Base-by-base conservation (phyloP, 306 rosid genomes). In the Glycine tomentella region DNA sequence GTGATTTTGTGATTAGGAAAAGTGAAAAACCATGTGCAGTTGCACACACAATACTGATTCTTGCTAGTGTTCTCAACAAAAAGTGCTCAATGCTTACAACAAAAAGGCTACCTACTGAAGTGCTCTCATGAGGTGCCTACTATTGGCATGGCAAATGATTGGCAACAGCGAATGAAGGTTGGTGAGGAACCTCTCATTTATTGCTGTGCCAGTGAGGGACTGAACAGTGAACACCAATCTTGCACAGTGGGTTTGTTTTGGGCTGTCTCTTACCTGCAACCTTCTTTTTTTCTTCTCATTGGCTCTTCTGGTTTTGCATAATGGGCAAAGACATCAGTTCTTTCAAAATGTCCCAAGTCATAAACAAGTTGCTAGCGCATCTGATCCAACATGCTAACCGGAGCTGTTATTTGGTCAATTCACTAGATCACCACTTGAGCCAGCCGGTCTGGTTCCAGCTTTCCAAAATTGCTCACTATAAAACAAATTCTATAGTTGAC, bases 401-500 rank as follows among this genome's bases (percentile, higher is more conserved):
- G 61, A 55, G 31, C 61, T 6, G 10, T 15, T 15, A 55, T 15
- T 55, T 55, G 61, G 61, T 55, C 61, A 55, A 15, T 55, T 55
- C 61, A 55, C 31, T 55, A 55, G 9, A 55, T 55, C 31, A 15
- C 3, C 10, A 15, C 10, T 55, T 55, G 31, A 55, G 16, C 61
- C 31, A 7, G 61, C 14, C 5, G 31, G 40, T 36, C 40, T 55
- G 61, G 10, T 15, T 55, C 25, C 31, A 55, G 4, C 7, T 53
- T 53, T 15, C 9, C 13, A 13, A 51, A 51, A 13, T n/a, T 53
- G 59, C 25, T n/a, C n/a, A n/a, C 9, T 53, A n/a, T 4, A n/a
- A 4, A 49, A 63, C 8, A 76, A 75, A 63, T 50, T 33, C 72
- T 63, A 9, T 13, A 65, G 61, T 65, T 53, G 44, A 38, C 44